Evolutionary conservation across 2,329 filamentous ascomycete species (phyloP), one percentile per base, ranked within the genome.

Genomic region (Phaeosphaeria sp.): DNA sequence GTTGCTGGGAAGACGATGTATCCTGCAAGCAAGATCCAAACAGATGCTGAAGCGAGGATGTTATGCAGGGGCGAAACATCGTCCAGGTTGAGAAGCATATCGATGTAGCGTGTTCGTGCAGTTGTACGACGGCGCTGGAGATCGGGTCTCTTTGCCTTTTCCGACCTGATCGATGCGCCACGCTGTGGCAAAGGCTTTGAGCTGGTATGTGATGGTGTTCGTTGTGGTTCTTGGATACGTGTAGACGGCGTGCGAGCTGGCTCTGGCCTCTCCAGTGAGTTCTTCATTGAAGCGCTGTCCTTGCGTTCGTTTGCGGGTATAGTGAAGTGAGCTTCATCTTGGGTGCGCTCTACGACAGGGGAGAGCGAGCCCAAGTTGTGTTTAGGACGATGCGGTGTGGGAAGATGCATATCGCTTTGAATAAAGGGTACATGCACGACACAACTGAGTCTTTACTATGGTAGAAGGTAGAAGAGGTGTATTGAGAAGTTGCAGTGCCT

Each of bases 1-100:
- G 82, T 84, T 6, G 80, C 82, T 0, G 83, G 83, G 36, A 84
- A 79, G 43, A 85, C 76, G 17, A 85, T 74, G 72, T 84, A 86
- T 25, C 83, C 83, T 0, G 80, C 80, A 1, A 86, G 78, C 2
- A 86, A 76, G 46, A 84, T 75, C 81, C 80, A 86, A 4, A 78
- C 73, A 55, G 77, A 82, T n/a, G 78, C 60, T 10, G 76, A 74
- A 49, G 80, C 79, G 20, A 82, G 72, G 52, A 84, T 75, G 70
- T 82, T 85, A 73, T 84, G 81, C 10, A 76, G 49, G 6, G 73
- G 74, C 2, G 80, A 77, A 47, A 85, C 82, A 39, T 72, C 64
- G 61, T 83, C 80, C n/a, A 82, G 73, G 36, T 77, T 73, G 22
- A 83, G 75, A 7, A 84, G 77, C 80, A 84, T 84, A 58, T 78